These are phyloP conservation scores for Penicillium flavigenum DNA, from an alignment of 495 filamentous ascomycete genomes.

Conservation along the genomic window DNA sequence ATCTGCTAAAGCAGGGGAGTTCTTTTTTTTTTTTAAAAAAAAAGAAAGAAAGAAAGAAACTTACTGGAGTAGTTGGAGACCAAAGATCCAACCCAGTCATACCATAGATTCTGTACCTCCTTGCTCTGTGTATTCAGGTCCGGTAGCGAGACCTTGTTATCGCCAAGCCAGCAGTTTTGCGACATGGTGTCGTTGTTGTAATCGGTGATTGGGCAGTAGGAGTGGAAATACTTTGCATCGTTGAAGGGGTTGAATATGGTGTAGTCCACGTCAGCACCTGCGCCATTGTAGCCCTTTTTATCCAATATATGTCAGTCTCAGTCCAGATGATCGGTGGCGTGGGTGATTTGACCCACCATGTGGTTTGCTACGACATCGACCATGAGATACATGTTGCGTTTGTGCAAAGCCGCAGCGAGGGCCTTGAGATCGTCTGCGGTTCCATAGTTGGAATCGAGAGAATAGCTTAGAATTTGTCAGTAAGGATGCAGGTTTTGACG, in stretches of 20 bases:
- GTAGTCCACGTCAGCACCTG: conserved; percentile 57
- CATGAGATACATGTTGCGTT: conserved; percentile 71
- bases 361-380: conserved; percentile 80
- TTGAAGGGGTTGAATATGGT: conserved; percentile 64
- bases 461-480: conserved; percentile 36
- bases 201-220: conserved; percentile 60
- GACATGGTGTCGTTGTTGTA: conserved; percentile 55
- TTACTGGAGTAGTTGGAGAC: conserved; percentile 64
- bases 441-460: conserved; percentile 65
- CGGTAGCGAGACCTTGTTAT: conserved; percentile 59
- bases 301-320: background rate
- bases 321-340: no score
- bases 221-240: conserved; percentile 61
- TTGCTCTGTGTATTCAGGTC: conserved; percentile 67
- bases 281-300: conserved; percentile 54
- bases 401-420: conserved; percentile 58
- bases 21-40: no score
- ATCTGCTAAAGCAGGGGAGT: background rate
- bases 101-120: conserved; percentile 56
- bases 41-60: background rate
- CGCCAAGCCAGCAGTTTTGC: conserved; percentile 64
- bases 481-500: background rate
- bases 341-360: conserved; percentile 45
- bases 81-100: conserved; percentile 64
- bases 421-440: conserved; percentile 62